phyloP scores from a whole-genome alignment of 805 yeast genomes.

The Pichia paraexigua region DNA sequence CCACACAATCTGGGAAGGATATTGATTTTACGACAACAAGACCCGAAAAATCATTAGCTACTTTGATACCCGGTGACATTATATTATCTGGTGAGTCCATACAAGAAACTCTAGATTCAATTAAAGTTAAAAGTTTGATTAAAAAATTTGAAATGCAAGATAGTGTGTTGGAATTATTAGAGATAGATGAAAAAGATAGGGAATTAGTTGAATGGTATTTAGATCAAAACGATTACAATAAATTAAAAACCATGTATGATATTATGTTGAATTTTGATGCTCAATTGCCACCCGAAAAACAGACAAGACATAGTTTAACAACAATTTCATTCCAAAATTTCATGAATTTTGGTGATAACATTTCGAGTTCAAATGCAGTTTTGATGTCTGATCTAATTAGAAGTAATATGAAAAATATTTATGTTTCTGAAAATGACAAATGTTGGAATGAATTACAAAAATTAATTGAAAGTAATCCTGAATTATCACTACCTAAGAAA shows the following conservation, averaged over 20 bases:
- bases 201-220: slow-evolving; percentile 11
- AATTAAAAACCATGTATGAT: slow-evolving; percentile 14
- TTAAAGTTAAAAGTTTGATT: not conserved
- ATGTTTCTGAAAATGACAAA: not conserved
- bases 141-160: slow-evolving; percentile 11
- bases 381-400: slow-evolving; percentile 2
- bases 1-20: not conserved
- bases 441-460: slow-evolving; percentile 26
- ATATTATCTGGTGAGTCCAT: slow-evolving; percentile 9
- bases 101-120: slow-evolving; percentile 7
- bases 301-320: not conserved
- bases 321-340: not conserved
- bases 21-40: not conserved
- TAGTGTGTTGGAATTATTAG: slow-evolving; percentile 10
- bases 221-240: slow-evolving; percentile 7
- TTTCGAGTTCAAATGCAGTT: not conserved
- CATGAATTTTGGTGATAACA: not conserved
- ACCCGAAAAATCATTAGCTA: not conserved
- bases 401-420: not conserved
- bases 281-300: slow-evolving; percentile 11
- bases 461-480: slow-evolving; percentile 28
- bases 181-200: slow-evolving; percentile 1
- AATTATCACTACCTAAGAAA: slow-evolving; percentile 30
- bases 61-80: not conserved
- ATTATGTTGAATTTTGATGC: slow-evolving; percentile 13